Conservation (phyloP, 1,139 yeast genomes). For the Blastobotrys malaysiensis region DNA sequence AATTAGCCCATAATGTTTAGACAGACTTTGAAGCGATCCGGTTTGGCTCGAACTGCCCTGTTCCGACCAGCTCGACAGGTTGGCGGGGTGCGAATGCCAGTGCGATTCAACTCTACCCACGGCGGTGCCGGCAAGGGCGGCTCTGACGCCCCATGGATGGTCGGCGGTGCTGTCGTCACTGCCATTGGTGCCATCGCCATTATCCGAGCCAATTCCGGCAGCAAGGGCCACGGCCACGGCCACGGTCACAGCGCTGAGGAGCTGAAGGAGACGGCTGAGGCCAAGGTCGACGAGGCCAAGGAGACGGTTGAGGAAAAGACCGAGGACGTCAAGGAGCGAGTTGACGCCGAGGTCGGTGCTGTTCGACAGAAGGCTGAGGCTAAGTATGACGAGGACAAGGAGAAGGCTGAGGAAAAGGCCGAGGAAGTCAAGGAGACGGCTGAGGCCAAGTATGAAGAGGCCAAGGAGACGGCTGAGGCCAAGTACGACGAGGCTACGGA, state of each 20-base stretch:
- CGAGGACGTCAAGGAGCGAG: not conserved
- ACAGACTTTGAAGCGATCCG: slow-evolving; percentile 1
- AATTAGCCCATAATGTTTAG: not conserved
- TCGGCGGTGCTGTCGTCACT: slow-evolving; percentile 5
- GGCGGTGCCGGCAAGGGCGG: not conserved
- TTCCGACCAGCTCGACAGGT: slow-evolving; percentile 2
- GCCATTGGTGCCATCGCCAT: slow-evolving; percentile 6
- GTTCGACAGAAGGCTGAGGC: not conserved
- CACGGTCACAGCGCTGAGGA: slow-evolving; percentile 4
- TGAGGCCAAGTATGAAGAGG: slow-evolving; percentile 3
- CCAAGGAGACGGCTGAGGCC: slow-evolving; percentile 6
- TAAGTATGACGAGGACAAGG: not conserved
- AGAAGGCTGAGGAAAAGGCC: slow-evolving; percentile 4
- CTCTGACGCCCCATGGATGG: slow-evolving; percentile 3
- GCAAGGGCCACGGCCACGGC: not conserved
- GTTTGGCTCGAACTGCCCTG: slow-evolving; percentile 7
- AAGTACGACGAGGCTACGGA: slow-evolving; percentile 7
- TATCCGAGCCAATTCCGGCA: slow-evolving; percentile 6
- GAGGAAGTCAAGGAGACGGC: slow-evolving; percentile 6
- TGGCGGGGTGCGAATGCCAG: slow-evolving; percentile 1
- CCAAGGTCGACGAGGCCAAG: not conserved
- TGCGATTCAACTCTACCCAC: slow-evolving; percentile 6
- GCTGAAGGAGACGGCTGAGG: not conserved
- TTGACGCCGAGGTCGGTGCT: not conserved
- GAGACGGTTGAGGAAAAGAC: not conserved